phyloP scores from a whole-genome alignment of 2,329 filamentous ascomycete species.

The Xylariaceae sp. region DNA sequence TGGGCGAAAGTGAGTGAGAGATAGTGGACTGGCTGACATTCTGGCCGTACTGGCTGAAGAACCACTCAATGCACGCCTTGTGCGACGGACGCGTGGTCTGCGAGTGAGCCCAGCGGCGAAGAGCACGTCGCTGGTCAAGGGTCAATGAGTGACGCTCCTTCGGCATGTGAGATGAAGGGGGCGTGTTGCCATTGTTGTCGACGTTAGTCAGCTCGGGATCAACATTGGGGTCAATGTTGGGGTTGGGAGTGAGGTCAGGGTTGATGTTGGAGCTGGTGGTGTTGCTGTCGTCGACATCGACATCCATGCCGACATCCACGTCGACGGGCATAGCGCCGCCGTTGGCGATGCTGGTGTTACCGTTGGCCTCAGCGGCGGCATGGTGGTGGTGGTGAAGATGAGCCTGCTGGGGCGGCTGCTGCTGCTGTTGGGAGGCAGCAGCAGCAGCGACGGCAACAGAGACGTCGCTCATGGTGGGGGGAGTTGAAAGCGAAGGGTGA shows the following conservation, averaged over 20 bases:
- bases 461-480: constrained; percentile 27
- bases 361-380: background rate
- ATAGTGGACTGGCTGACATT: constrained; percentile 60
- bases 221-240: constrained; percentile 10
- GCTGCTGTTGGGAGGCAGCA: constrained; percentile 10
- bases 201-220: constrained; percentile 19
- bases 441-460: constrained; percentile 17
- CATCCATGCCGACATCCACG: constrained; percentile 9
- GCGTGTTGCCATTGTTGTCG: constrained; percentile 18
- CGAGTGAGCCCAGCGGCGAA: constrained; percentile 55
- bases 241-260: background rate
- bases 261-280: constrained; percentile 15
- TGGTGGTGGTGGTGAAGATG: constrained; percentile 6
- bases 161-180: constrained; percentile 23
- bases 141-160: constrained; percentile 56
- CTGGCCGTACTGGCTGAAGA: constrained; percentile 52
- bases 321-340: background rate
- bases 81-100: constrained; percentile 54
- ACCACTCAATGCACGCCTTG: constrained; percentile 60
- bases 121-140: constrained; percentile 56
- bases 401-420: background rate
- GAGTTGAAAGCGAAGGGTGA: background rate
- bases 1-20: constrained; percentile 56
- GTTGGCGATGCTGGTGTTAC: constrained; percentile 1
- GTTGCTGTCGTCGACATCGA: constrained; percentile 15